phyloP scores from a whole-genome alignment of 2,329 filamentous ascomycete genomes.

The Aspergillus puulaauensis region DNA sequence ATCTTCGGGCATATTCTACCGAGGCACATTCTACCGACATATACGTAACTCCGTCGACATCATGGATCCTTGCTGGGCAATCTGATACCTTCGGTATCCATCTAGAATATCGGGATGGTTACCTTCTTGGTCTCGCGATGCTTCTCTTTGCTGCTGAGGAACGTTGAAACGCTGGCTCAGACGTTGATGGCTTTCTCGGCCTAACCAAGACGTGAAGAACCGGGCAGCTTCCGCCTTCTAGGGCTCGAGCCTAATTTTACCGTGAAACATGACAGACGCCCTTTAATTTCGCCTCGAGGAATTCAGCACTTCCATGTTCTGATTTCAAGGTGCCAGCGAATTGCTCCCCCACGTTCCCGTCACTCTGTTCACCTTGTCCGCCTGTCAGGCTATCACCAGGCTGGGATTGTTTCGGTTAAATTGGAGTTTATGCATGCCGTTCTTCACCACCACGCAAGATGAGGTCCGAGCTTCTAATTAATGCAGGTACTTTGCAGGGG shows the following conservation, averaged over 20 bases:
- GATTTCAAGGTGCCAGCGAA: constrained; percentile 1
- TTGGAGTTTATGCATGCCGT: constrained; percentile 5
- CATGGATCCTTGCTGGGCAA: background rate
- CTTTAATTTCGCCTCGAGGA: constrained; percentile 20
- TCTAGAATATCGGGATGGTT: background rate
- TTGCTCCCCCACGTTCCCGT: background rate
- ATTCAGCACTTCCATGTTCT: background rate
- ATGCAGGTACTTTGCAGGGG: constrained; percentile 19
- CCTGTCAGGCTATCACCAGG: background rate
- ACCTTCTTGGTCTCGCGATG: background rate
- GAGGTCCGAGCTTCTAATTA: constrained; percentile 10
- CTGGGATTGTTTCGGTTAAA: background rate
- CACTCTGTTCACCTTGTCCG: background rate
- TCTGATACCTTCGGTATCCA: background rate
- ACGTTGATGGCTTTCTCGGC: background rate
- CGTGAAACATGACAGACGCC: constrained; percentile 28
- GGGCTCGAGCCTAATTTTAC: background rate
- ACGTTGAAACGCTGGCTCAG: background rate
- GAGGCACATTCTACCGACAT: background rate
- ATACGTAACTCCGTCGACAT: background rate
- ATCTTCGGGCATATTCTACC: background rate
- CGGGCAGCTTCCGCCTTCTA: background rate
- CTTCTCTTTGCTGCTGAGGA: background rate
- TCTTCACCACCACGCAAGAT: constrained; percentile 7
- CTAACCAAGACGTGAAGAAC: background rate